phyloP scores from a whole-genome alignment of 768 basidiomycete genomes.

The Filobasidium wieringae region DNA sequence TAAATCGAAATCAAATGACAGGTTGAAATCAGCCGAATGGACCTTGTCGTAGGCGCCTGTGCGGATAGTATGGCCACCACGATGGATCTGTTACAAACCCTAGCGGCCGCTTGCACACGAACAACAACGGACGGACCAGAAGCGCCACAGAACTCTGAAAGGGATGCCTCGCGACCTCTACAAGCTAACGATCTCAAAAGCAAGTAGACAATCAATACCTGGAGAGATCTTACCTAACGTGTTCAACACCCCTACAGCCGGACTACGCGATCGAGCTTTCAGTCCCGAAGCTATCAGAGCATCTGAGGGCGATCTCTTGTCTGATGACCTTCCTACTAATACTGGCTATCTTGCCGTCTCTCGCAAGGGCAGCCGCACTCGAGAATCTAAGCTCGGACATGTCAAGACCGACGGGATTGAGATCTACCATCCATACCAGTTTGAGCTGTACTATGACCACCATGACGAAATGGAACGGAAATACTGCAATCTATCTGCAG shows the following conservation, averaged over 20 bases:
- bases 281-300: background rate
- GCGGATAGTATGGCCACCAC: conserved; percentile 35
- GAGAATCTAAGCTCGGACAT: conserved; percentile 34
- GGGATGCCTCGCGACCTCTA: background rate
- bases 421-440: conserved; percentile 53
- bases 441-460: conserved; percentile 63
- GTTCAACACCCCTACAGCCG: background rate
- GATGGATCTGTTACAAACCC: background rate
- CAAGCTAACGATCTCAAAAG: background rate
- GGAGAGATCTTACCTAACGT: background rate
- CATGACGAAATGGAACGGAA: conserved; percentile 42
- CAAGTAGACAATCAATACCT: too few species aligned
- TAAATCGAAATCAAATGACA: background rate
- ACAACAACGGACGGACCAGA: background rate
- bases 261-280: background rate
- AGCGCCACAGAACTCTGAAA: background rate
- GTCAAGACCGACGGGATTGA: conserved; percentile 76
- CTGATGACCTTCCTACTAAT: conserved; percentile 82
- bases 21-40: background rate
- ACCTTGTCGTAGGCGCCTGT: conserved; percentile 22
- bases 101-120: background rate
- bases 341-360: conserved; percentile 77
- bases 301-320: conserved; percentile 71
- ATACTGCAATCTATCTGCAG: too few species aligned
- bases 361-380: background rate